Conservation (phyloP, 352 stramenopile species). For the Globisporangium nagaii region DNA sequence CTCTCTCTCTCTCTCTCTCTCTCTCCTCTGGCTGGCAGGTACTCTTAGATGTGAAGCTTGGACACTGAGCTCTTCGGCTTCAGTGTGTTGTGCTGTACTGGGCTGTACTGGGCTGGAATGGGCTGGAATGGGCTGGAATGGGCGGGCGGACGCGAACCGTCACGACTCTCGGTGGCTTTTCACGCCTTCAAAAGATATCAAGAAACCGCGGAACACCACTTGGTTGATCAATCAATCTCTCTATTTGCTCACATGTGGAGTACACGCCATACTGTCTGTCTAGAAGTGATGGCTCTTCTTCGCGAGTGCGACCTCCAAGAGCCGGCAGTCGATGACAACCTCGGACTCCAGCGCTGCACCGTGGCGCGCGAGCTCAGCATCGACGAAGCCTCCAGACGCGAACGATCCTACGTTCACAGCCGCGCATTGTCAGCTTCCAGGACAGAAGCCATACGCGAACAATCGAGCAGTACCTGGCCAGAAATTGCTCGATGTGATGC, state of each 20-base stretch:
- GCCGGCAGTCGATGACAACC: constrained; percentile 47
- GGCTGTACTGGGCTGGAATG: no score
- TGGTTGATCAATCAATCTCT: constrained; percentile 2
- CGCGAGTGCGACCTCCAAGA: constrained; percentile 52
- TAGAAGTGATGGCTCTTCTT: no score
- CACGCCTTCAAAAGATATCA: neutral
- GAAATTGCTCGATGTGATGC: constrained; percentile 37
- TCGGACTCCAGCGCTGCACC: constrained; percentile 36
- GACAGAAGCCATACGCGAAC: neutral
- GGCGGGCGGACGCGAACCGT: constrained; percentile 4
- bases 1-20: no score
- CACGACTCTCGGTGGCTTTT: neutral
- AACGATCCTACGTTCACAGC: constrained; percentile 31
- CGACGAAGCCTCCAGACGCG: constrained; percentile 37
- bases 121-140: no score
- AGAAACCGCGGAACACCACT: neutral
- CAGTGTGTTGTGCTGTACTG: no score
- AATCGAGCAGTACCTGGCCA: constrained; percentile 31
- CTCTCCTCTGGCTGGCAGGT: no score
- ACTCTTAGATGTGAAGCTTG: no score
- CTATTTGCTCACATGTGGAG: neutral
- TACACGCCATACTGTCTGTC: no score
- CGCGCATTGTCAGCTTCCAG: neutral
- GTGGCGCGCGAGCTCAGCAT: constrained; percentile 37
- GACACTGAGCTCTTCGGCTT: no score